Evolutionary conservation across 2,329 filamentous ascomycete species (phyloP).

Genomic region (Bipolaris victoriae): DNA sequence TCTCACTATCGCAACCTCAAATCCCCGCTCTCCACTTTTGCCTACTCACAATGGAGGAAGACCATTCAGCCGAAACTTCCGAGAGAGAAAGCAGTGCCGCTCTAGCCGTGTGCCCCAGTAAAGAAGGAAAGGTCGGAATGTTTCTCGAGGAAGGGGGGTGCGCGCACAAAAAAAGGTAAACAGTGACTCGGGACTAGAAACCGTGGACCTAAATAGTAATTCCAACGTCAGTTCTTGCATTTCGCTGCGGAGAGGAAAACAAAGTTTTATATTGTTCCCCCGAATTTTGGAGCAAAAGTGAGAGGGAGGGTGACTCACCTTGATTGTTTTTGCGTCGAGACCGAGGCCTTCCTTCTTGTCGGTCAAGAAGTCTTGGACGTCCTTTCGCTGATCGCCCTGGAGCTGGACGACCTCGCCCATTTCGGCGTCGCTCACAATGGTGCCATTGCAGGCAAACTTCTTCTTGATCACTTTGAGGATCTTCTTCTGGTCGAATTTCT

Average conservation of each 20-base stretch:
- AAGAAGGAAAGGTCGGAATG: neutral
- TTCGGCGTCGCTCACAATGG: conserved; percentile 92
- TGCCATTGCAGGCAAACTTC: conserved; percentile 99
- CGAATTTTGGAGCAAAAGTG: neutral
- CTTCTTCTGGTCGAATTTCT: conserved; percentile 99
- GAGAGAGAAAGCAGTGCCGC: conserved; percentile 3
- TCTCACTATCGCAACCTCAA: conserved; percentile 2
- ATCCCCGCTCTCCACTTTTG: neutral
- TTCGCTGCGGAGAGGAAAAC: too few species aligned
- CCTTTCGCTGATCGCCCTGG: conserved; percentile 98
- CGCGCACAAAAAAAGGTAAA: neutral
- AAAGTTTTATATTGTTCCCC: too few species aligned
- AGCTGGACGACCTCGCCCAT: conserved; percentile 99
- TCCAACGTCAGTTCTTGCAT: neutral
- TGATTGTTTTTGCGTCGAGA: conserved; percentile 96
- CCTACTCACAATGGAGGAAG: neutral
- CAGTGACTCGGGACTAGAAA: conserved; percentile 34
- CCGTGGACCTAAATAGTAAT: conserved; percentile 38
- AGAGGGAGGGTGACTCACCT: conserved; percentile 60
- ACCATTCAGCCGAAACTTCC: conserved; percentile 4
- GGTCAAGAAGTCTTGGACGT: conserved; percentile 96
- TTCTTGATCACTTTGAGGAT: conserved; percentile 99
- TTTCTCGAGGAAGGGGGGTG: neutral
- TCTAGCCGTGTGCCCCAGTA: neutral
- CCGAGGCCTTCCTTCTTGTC: conserved; percentile 95